Percentiles rank a stretch among this genome's conserved stretches.
phyloP scores from a whole-genome alignment of 73 alveolate species.

The Breviolum minutum region DNA sequence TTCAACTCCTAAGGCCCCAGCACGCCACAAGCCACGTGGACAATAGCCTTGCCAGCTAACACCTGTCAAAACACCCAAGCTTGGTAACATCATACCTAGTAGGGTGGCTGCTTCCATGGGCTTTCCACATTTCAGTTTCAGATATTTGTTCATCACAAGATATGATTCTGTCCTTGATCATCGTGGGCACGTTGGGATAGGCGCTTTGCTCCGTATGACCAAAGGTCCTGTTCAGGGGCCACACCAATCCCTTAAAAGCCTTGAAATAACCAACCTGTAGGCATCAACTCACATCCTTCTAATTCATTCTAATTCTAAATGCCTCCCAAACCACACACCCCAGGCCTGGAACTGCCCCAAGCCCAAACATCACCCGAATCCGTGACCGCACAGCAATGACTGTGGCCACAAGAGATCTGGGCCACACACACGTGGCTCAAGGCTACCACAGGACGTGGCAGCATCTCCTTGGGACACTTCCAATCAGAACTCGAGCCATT shows the following conservation, averaged over 20 bases:
- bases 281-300: too few species aligned
- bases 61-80: constrained; percentile 1
- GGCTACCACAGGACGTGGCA: constrained; percentile 90
- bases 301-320: too few species aligned
- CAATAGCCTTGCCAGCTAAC: constrained; percentile 91
- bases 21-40: constrained; percentile 95
- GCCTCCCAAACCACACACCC: background rate
- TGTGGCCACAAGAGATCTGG: constrained; percentile 80
- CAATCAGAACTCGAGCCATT: too few species aligned
- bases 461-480: constrained; percentile 12
- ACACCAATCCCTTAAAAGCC: background rate
- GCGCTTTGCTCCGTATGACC: constrained; percentile 95
- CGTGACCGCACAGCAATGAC: constrained; percentile 90
- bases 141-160: background rate
- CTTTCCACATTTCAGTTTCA: background rate
- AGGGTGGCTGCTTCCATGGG: background rate
- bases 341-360: constrained; percentile 66
- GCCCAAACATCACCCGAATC: constrained; percentile 94
- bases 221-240: constrained; percentile 40
- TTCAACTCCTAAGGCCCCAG: background rate
- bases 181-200: constrained; percentile 94
- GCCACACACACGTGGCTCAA: constrained; percentile 69
- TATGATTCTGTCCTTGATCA: constrained; percentile 57
- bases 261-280: too few species aligned
- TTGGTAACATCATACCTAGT: background rate